These are phyloP conservation scores for Xerocomus amazonicus DNA, from an alignment of 1,284 basidiomycete genomes.

Conservation along the genomic window DNA sequence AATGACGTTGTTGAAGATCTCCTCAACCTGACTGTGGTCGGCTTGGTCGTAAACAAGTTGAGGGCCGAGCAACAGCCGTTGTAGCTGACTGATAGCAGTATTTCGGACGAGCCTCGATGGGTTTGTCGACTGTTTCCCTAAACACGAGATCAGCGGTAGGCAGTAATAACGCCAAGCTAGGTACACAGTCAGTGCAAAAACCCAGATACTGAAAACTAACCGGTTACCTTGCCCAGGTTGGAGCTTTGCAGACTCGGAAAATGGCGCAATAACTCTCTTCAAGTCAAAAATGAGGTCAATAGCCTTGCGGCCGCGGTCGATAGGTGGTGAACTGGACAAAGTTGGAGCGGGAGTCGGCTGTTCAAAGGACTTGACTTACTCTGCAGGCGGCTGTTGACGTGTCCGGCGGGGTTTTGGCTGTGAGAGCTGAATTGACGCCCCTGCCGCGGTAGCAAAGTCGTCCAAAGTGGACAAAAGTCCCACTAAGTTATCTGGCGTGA, in stretches of 20 bases:
- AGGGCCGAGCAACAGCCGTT: slow-evolving; percentile 83
- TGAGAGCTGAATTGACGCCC: slow-evolving; percentile 56
- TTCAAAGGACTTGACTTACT: slow-evolving; percentile 37
- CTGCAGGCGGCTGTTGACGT: slow-evolving; percentile 50
- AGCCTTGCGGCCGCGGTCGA: slow-evolving; percentile 80
- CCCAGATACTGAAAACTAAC: not conserved
- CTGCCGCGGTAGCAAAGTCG: slow-evolving; percentile 80
- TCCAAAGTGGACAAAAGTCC: slow-evolving; percentile 82
- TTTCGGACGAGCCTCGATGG: slow-evolving; percentile 84
- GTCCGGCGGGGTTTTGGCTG: slow-evolving; percentile 48
- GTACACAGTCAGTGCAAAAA: slow-evolving; percentile 1
- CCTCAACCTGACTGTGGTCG: slow-evolving; percentile 64
- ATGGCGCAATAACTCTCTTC: slow-evolving; percentile 56
- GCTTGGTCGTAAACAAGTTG: slow-evolving; percentile 59
- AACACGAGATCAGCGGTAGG: slow-evolving; percentile 74
- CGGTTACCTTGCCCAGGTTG: slow-evolving; percentile 48
- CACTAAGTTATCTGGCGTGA: slow-evolving; percentile 77
- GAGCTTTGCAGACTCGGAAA: slow-evolving; percentile 49
- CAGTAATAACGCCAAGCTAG: slow-evolving; percentile 70
- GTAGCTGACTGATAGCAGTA: slow-evolving; percentile 78
- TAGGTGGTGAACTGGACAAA: slow-evolving; percentile 58
- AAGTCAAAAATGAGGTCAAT: slow-evolving; percentile 78
- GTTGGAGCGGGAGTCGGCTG: slow-evolving; percentile 5
- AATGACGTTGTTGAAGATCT: slow-evolving; percentile 86
- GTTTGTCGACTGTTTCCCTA: slow-evolving; percentile 85